Percentiles rank a stretch among this genome's conserved stretches.
phyloP scores from a whole-genome alignment of 2,329 filamentous ascomycete genomes.

The Hymenoscyphus fructigenus region DNA sequence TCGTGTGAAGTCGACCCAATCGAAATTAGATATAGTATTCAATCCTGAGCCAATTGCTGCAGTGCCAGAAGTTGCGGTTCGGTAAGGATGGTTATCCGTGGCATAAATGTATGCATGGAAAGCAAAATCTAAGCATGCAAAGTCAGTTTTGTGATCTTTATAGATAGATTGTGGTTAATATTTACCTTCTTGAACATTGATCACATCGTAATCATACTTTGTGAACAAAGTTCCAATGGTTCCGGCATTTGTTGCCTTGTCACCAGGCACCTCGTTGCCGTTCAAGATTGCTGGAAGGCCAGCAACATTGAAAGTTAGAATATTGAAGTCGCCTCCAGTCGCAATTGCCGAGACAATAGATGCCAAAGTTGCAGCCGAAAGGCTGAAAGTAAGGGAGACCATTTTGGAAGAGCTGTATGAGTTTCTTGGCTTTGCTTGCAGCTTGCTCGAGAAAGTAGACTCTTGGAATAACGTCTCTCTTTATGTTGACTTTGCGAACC shows the following conservation, averaged over 20 bases:
- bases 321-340: slow-evolving; percentile 46
- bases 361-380: slow-evolving; percentile 20
- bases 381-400: slow-evolving; percentile 13
- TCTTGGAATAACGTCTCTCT: not conserved
- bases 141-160: not conserved
- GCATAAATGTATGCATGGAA: slow-evolving; percentile 64
- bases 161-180: not conserved
- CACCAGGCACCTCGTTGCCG: slow-evolving; percentile 59
- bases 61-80: slow-evolving; percentile 64
- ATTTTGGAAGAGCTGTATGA: slow-evolving; percentile 4
- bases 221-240: slow-evolving; percentile 57
- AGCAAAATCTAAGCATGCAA: slow-evolving; percentile 55
- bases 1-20: slow-evolving; percentile 55
- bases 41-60: slow-evolving; percentile 62
- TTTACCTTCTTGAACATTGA: slow-evolving; percentile 60
- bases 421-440: not conserved
- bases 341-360: slow-evolving; percentile 25
- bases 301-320: slow-evolving; percentile 59
- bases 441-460: not conserved
- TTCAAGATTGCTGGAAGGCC: slow-evolving; percentile 58
- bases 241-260: slow-evolving; percentile 58
- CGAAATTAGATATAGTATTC: slow-evolving; percentile 60
- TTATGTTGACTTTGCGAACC: not conserved
- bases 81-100: slow-evolving; percentile 57
- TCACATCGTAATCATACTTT: slow-evolving; percentile 57